Conservation (phyloP, 192 early-diverging fungal species). For the Spizellomyces punctatus region DNA sequence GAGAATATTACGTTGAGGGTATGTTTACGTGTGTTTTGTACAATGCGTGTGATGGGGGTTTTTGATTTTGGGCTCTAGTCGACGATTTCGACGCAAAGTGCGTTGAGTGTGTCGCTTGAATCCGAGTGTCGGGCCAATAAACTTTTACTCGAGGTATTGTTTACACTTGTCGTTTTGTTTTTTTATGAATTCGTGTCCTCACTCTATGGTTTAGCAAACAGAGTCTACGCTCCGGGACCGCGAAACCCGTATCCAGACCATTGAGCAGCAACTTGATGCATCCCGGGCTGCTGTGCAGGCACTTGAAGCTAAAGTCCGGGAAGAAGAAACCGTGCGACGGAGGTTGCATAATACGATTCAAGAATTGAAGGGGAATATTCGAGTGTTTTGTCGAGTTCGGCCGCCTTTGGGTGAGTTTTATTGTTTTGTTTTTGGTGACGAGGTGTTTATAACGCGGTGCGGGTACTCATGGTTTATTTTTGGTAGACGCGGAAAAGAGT, state of each 20-base stretch:
- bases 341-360: slow-evolving; percentile 89
- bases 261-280: slow-evolving; percentile 39
- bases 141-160: slow-evolving; percentile 24
- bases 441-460: slow-evolving; percentile 1
- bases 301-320: slow-evolving; percentile 66
- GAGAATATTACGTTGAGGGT: slow-evolving; percentile 10
- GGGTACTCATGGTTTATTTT: slow-evolving; percentile 9
- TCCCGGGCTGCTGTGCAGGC: slow-evolving; percentile 42
- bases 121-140: slow-evolving; percentile 46
- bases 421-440: not conserved
- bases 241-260: slow-evolving; percentile 14
- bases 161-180: not conserved
- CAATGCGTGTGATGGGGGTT: not conserved
- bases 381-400: slow-evolving; percentile 94
- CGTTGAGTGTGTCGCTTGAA: slow-evolving; percentile 47
- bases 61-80: slow-evolving; percentile 25
- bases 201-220: slow-evolving; percentile 8
- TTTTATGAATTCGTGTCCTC: not conserved
- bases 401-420: slow-evolving; percentile 61
- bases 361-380: slow-evolving; percentile 96
- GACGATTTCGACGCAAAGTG: slow-evolving; percentile 55
- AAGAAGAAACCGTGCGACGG: slow-evolving; percentile 79
- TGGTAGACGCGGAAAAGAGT: slow-evolving; percentile 32
- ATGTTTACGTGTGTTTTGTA: slow-evolving; percentile 15
- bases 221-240: slow-evolving; percentile 15